phyloP scores from a whole-genome alignment of 164 flowering plant species.

The Umbilicus rupestris region DNA sequence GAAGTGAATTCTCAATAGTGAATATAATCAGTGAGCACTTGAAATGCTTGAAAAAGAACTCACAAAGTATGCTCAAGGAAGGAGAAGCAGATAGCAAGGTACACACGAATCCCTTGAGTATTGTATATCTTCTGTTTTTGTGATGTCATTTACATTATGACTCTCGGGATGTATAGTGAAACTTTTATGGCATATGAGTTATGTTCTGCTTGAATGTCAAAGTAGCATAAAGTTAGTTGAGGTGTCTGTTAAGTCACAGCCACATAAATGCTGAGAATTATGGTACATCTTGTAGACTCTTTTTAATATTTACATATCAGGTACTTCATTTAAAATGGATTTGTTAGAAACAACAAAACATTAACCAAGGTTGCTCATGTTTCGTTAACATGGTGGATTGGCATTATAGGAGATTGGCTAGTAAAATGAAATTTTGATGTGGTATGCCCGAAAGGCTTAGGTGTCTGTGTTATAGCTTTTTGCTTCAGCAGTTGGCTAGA shows the following conservation, averaged over 20 bases:
- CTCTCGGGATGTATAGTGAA: neutral
- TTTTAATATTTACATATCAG: neutral
- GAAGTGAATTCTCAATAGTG: neutral
- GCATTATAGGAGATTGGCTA: neutral
- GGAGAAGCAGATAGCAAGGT: neutral
- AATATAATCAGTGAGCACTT: neutral
- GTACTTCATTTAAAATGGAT: neutral
- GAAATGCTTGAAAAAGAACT: neutral
- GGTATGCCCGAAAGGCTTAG: neutral
- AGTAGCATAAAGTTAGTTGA: neutral
- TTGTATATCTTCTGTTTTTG: neutral
- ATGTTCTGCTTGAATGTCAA: neutral
- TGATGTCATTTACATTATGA: neutral
- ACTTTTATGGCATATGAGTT: neutral
- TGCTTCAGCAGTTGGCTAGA: neutral
- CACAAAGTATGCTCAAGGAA: neutral
- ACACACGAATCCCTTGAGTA: neutral
- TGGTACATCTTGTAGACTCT: neutral
- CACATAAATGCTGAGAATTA: neutral
- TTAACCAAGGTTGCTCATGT: neutral
- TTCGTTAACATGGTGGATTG: constrained; percentile 1
- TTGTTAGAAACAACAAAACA: neutral
- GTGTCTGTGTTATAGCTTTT: neutral
- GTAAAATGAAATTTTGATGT: neutral
- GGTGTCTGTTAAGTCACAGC: neutral